Evolutionary conservation across 1,284 basidiomycete genomes (phyloP), one percentile per base, ranked within the genome.

Genomic region (Xerocomus cyaneibrunnescens): DNA sequence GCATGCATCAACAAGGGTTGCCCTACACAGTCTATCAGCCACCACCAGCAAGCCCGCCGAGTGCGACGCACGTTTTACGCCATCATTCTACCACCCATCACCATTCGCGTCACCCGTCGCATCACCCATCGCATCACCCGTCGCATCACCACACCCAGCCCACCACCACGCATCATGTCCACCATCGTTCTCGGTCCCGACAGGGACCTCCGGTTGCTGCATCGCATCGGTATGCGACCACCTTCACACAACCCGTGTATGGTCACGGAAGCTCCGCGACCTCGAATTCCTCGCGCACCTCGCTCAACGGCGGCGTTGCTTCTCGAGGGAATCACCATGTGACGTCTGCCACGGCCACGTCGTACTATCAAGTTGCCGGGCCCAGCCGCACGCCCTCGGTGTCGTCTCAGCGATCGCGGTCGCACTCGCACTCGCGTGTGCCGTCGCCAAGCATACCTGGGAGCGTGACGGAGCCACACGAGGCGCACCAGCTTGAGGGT

Each of bases 141-240:
- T 17, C 9, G 19, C 39, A 17, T 13, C 46, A 28, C 31, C 17
- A 48, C 12, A 22, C 12, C 1, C 23, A 17, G 1, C 47, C 62
- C 5, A 53, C 19, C 40, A 51, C 54, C 1, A 28, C 68, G 1
- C 57, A 63, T 7, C 63, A 66, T 34, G 21, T 37, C 7, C 63
- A 52, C 31, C 55, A 37, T 35, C 67, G 62, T 25, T 59, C 67
- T 31, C 67, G 55, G 2, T 55, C 69, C 14, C 51, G 28, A 12
- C 28, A 30, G 28, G 28, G 69, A 17, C 67, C 64, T 12, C 68
- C 65, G 9, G 68, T 56, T 22, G 58, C 66, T 31, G 57, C 69
- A 4, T 67, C 65, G 9, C 65, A 71, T 45, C 60, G 62, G 17
- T 66, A 70, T 48, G 58, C 63, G 10, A 58, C 69, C 38, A 67